A percentile compares a stretch with the other conserved stretches of the same genome.
Evolutionary conservation across 1,284 basidiomycete species (phyloP).

Genomic region (Ganoderma lingzhi): DNA sequence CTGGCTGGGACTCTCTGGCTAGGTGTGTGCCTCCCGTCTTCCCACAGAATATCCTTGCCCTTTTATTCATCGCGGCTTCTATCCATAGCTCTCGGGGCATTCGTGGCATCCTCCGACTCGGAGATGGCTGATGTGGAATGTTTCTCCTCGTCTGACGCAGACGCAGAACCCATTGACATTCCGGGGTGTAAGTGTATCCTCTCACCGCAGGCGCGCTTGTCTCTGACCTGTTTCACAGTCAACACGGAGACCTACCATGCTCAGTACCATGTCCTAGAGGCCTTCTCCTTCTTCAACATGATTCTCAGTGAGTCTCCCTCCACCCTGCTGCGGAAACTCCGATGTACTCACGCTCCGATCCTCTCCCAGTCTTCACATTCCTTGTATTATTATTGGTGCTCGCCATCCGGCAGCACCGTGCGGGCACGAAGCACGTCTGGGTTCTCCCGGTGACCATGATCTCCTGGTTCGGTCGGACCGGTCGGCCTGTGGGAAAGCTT

Average conservation of each 20-base stretch:
- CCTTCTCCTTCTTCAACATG: constrained; percentile 80
- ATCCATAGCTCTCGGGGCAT: constrained; percentile 72
- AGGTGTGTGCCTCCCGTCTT: constrained; percentile 56
- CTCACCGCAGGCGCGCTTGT: constrained; percentile 9
- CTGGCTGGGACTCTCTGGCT: constrained; percentile 82
- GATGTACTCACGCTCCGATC: constrained; percentile 31
- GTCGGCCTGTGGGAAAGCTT: constrained; percentile 41
- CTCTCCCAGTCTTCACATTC: constrained; percentile 64
- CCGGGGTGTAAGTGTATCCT: constrained; percentile 61
- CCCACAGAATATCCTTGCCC: not conserved
- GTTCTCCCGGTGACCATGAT: constrained; percentile 73
- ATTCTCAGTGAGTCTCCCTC: constrained; percentile 60
- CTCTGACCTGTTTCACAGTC: constrained; percentile 44
- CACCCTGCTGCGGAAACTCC: constrained; percentile 22
- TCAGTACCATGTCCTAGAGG: constrained; percentile 81
- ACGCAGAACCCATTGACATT: constrained; percentile 60
- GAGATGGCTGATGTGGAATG: constrained; percentile 84
- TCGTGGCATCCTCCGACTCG: constrained; percentile 74
- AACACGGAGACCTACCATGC: constrained; percentile 81
- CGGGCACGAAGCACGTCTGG: constrained; percentile 78
- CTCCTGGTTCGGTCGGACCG: constrained; percentile 64
- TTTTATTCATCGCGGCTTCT: constrained; percentile 4
- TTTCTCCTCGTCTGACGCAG: constrained; percentile 62
- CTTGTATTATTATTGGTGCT: constrained; percentile 67
- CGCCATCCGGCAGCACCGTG: constrained; percentile 68